Base-by-base conservation (phyloP, 2,329 filamentous ascomycete genomes). In the Westerdykella sp. region DNA sequence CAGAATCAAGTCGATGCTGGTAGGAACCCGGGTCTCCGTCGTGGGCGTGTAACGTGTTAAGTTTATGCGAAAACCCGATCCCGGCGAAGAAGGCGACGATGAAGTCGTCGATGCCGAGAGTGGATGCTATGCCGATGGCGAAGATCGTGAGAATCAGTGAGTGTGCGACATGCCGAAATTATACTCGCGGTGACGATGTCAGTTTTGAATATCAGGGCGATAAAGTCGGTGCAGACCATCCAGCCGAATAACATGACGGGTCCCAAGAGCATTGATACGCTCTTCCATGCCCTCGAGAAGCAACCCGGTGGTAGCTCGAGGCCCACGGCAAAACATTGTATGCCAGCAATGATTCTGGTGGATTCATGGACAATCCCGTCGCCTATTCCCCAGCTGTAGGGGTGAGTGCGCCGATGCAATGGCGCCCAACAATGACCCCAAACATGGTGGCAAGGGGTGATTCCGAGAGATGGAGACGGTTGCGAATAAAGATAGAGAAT, bases 121-220 rank as follows among this genome's bases (percentile, higher is more conserved):
- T 73, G 3, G 70, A 73, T 22, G 73, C 77, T 0, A 77, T 57
- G 2, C 76, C 76, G 14, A 78, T 63, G 15, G 66, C 70, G 49
- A 79, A 71, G 14, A 78, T 55, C 9, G 77, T 75, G 0, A 77
- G 76, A 76, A 59, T 79, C 77, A 0, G 77, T 79, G 1, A 76
- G 77, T 0, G 76, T 77, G 2, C 79, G 65, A 50, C 75, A 79
- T 3, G 77, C 77, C 0, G 71, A 72, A 18, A 79, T 71, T 5
- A 75, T 69, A 32, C 78, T 53, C 1, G 75, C 71, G 1, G 73
- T 73, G 0, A 69, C 55, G 23, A 72, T 51, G 38, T 70, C 65
- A 0, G 68, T 72, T 5, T 69, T 46, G 53, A 80, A 74, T 4
- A 79, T 62, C 2, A 69, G 48, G 31, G 63, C 63, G 14, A 75